phyloP scores from a whole-genome alignment of 345 rosid species.

The Ceriops zippeliana region DNA sequence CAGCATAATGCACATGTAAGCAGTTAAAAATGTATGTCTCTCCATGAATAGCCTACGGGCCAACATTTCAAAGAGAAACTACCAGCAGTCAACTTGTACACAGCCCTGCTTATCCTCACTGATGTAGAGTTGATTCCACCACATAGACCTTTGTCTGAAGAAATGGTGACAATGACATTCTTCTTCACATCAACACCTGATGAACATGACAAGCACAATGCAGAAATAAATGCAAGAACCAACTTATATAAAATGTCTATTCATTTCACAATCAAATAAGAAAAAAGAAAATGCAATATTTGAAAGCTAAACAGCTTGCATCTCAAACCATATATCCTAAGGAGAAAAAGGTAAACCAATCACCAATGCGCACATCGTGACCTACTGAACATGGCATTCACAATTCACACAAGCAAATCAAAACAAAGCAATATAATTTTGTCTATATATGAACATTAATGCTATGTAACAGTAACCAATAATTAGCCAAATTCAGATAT shows the following conservation, averaged over 20 bases:
- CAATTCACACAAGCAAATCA: neutral
- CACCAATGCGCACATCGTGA: neutral
- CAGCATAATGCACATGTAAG: constrained; percentile 14
- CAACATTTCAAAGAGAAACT: constrained; percentile 8
- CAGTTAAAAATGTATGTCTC: constrained; percentile 3
- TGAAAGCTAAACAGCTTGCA: neutral
- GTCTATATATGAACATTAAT: constrained; percentile 1
- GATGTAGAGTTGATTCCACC: constrained; percentile 97
- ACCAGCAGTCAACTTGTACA: constrained; percentile 71
- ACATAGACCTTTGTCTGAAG: constrained; percentile 98
- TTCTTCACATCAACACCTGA: constrained; percentile 89
- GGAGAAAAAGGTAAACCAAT: neutral
- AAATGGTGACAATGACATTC: constrained; percentile 82
- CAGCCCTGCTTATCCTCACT: constrained; percentile 75
- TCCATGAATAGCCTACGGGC: neutral
- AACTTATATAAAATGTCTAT: neutral
- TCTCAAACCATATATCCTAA: neutral
- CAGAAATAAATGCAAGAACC: constrained; percentile 7
- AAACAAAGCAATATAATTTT: neutral
- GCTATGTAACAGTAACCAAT: neutral
- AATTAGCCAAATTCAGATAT: neutral
- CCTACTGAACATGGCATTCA: neutral
- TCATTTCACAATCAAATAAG: neutral
- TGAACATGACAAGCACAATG: constrained; percentile 7
- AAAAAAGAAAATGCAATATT: neutral